Percentiles rank a stretch among this genome's conserved stretches.
Conservation (phyloP, 2,329 filamentous ascomycete genomes). For the Orbilia oligospora region DNA sequence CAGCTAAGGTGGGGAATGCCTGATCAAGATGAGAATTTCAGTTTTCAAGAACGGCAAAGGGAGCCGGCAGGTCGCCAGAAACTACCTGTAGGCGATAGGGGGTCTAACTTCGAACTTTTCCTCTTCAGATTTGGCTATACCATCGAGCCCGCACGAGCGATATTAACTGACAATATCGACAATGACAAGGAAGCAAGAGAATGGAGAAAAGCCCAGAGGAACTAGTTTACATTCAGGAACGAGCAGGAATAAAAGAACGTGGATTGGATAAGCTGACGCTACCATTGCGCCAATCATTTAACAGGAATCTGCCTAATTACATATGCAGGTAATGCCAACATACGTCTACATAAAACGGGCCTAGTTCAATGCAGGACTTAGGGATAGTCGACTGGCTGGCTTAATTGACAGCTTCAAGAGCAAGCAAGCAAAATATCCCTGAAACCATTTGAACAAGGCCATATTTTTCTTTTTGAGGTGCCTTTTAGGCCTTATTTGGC, state of each 20-base stretch:
- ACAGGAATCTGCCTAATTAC: conserved; percentile 61
- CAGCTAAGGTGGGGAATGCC: conserved; percentile 17
- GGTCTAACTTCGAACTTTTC: neutral
- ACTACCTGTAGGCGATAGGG: conserved; percentile 6
- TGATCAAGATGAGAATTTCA: neutral
- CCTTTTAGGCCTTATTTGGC: conserved; percentile 55
- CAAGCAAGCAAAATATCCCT: conserved; percentile 41
- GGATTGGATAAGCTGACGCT: conserved; percentile 58
- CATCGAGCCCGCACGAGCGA: conserved; percentile 18
- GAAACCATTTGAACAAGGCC: conserved; percentile 37
- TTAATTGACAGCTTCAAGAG: conserved; percentile 33
- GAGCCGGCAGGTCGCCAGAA: conserved; percentile 10
- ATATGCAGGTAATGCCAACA: conserved; percentile 61
- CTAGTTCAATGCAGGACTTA: conserved; percentile 51
- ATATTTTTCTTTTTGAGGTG: conserved; percentile 29
- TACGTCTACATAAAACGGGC: conserved; percentile 58
- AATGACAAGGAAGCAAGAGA: conserved; percentile 32
- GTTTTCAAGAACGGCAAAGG: conserved; percentile 26
- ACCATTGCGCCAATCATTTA: conserved; percentile 60
- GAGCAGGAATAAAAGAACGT: conserved; percentile 38
- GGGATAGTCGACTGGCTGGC: conserved; percentile 33
- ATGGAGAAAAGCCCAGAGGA: conserved; percentile 40
- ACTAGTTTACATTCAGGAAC: conserved; percentile 41
- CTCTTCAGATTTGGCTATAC: neutral
- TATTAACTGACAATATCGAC: conserved; percentile 30